Evolutionary conservation across 1,139 yeast species (phyloP).

Genomic region (Petasospora rhodanensis): DNA sequence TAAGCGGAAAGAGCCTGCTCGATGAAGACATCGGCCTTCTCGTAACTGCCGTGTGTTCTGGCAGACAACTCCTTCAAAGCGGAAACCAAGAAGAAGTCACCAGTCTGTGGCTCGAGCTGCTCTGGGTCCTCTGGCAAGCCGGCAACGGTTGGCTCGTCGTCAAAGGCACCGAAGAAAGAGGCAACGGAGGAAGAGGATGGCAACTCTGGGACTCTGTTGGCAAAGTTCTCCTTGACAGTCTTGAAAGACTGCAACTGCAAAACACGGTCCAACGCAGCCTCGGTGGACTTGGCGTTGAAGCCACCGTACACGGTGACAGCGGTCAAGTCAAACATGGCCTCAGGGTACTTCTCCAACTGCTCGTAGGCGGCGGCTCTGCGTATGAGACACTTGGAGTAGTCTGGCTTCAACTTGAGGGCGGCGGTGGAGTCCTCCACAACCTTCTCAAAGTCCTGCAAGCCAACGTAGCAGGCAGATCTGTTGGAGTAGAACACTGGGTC

Average conservation of each 20-base stretch:
- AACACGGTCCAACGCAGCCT: constrained; percentile 81
- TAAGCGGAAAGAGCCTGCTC: constrained; percentile 62
- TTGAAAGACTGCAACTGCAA: constrained; percentile 70
- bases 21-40: constrained; percentile 65
- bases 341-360: constrained; percentile 58
- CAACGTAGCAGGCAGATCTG: constrained; percentile 92
- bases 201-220: constrained; percentile 48
- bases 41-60: constrained; percentile 69
- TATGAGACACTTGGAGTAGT: constrained; percentile 81
- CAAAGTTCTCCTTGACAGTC: constrained; percentile 57
- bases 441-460: constrained; percentile 71
- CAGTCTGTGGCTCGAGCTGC: constrained; percentile 43
- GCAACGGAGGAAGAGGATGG: constrained; percentile 86
- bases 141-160: constrained; percentile 30
- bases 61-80: constrained; percentile 62
- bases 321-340: constrained; percentile 42
- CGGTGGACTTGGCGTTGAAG: constrained; percentile 73
- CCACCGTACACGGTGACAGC: constrained; percentile 76
- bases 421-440: constrained; percentile 83
- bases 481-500: constrained; percentile 92
- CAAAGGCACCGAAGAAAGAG: constrained; percentile 71
- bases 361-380: constrained; percentile 87
- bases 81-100: constrained; percentile 59
- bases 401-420: constrained; percentile 83
- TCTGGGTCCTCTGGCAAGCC: constrained; percentile 12